These are phyloP conservation scores for Myrica gale DNA, from an alignment of 306 rosid genomes.

Conservation along the genomic window DNA sequence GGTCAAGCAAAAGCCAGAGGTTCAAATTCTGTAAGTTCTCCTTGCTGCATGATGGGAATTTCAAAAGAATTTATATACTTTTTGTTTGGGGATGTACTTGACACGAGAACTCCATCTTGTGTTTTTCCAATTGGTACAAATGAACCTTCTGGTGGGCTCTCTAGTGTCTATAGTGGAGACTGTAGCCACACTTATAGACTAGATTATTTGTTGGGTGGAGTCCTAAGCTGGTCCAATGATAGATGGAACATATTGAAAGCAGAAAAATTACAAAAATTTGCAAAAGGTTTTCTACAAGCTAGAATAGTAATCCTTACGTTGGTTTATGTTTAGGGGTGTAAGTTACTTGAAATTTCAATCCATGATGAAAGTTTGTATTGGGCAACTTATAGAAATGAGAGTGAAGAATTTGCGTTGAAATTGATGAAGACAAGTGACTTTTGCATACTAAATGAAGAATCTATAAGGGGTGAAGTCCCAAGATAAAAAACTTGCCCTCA, in stretches of 20 bases:
- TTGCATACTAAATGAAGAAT: background rate
- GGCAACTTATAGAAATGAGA: background rate
- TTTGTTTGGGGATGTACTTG: slow-evolving; percentile 16
- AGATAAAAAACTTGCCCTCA: background rate
- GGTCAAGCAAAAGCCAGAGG: slow-evolving; percentile 81
- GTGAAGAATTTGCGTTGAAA: background rate
- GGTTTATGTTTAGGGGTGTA: background rate
- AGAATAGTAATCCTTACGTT: background rate
- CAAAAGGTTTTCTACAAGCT: background rate
- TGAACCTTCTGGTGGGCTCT: background rate
- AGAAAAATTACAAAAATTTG: background rate
- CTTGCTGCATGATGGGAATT: slow-evolving; percentile 15
- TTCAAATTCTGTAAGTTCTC: slow-evolving; percentile 71
- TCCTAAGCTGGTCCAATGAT: background rate
- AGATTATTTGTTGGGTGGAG: background rate
- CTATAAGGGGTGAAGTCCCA: background rate
- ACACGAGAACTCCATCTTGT: background rate
- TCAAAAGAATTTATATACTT: slow-evolving; percentile 14
- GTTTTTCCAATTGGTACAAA: background rate
- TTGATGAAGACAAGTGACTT: background rate
- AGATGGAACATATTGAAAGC: background rate
- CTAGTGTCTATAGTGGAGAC: background rate
- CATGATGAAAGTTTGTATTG: background rate
- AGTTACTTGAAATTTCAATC: background rate
- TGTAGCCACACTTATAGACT: too few species aligned